A percentile compares a stretch with the other conserved stretches of the same genome.
These are phyloP conservation scores for Neurospora sp. DNA, from an alignment of 495 filamentous ascomycete species.

Conservation along the genomic window DNA sequence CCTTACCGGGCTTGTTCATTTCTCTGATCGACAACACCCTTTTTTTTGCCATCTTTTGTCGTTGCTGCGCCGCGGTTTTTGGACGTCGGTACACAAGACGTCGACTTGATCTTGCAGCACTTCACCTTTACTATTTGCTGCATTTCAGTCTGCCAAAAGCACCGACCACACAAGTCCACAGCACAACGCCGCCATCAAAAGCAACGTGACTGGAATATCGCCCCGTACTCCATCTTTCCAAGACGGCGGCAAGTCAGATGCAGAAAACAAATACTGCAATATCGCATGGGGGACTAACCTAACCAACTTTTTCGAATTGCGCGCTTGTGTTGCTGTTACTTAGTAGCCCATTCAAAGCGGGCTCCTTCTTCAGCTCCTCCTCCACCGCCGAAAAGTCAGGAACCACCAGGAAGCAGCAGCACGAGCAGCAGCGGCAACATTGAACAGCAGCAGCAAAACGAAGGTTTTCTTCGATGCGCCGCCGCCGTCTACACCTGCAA, in stretches of 20 bases:
- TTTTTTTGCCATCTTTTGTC: background rate
- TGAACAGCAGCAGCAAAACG: background rate
- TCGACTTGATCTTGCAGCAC: background rate
- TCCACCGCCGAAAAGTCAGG: background rate
- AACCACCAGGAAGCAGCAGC: background rate
- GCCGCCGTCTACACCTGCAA: background rate
- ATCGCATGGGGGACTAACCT: background rate
- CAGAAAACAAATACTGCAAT: background rate
- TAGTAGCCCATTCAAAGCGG: background rate
- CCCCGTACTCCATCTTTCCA: background rate
- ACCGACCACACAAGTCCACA: background rate
- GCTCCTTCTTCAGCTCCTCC: background rate
- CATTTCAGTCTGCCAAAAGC: background rate
- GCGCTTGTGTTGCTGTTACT: background rate
- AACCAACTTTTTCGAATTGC: background rate
- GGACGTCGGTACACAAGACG: background rate
- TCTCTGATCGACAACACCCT: conserved; percentile 1
- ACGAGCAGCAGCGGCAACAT: background rate
- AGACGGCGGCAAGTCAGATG: background rate
- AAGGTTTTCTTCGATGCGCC: background rate
- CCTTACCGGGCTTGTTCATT: background rate
- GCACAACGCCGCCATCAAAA: background rate
- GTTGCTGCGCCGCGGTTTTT: background rate
- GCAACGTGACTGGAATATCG: background rate
- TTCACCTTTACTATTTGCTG: background rate